A percentile compares a stretch with the other conserved stretches of the same genome.
These are phyloP conservation scores for Lactarius psammicola DNA, from an alignment of 768 basidiomycete genomes.

Conservation along the genomic window DNA sequence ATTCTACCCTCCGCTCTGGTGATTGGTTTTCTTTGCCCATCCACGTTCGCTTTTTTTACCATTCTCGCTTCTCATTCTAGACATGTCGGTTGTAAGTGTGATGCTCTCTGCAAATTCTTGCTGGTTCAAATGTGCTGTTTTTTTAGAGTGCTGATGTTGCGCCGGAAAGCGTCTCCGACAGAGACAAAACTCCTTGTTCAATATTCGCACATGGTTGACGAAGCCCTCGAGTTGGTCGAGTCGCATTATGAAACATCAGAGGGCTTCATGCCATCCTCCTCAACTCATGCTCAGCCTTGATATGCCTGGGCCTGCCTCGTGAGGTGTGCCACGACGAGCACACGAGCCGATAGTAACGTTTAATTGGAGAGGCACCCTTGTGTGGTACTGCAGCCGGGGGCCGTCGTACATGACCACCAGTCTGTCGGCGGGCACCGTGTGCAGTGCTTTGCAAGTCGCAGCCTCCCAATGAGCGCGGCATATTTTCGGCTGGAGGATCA, in stretches of 20 bases:
- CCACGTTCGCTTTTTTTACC: background rate
- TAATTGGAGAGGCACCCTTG: background rate
- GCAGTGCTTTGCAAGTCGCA: conserved; percentile 1
- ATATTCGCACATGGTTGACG: conserved; percentile 14
- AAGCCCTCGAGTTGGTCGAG: conserved; percentile 23
- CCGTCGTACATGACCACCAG: background rate
- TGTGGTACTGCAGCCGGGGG: conserved; percentile 10
- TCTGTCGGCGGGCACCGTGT: conserved; percentile 1
- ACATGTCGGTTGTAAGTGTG: conserved; percentile 22
- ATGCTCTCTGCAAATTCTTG: background rate
- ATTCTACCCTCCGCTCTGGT: conserved; percentile 25
- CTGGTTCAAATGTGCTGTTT: background rate
- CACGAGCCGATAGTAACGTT: background rate
- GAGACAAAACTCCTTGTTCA: conserved; percentile 15
- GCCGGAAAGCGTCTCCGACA: conserved; percentile 23
- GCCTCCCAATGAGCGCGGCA: background rate
- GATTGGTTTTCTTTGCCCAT: background rate
- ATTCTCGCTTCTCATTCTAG: conserved; percentile 9
- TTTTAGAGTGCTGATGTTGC: conserved; percentile 26
- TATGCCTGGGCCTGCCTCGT: background rate
- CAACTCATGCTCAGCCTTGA: background rate
- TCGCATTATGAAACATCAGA: background rate
- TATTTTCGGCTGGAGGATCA: background rate
- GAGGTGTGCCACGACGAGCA: background rate
- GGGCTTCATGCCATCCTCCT: background rate